Evolutionary conservation across 2,329 filamentous ascomycete species (phyloP).

Genomic region (Claviceps sp.): DNA sequence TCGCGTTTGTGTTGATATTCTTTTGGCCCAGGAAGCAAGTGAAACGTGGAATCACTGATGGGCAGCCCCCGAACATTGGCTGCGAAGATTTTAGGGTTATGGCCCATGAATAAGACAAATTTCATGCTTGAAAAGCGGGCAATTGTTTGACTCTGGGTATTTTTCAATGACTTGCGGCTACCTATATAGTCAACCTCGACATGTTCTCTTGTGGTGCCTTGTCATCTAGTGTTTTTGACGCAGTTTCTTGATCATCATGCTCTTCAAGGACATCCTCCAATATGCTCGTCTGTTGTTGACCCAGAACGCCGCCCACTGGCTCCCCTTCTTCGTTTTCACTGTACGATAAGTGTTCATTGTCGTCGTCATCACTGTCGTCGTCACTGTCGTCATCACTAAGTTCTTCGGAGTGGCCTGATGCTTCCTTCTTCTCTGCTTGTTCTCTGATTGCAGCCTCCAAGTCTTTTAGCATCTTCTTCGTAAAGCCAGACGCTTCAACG

Average conservation of each 20-base stretch:
- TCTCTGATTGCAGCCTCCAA: slow-evolving; percentile 81
- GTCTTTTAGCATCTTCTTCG: slow-evolving; percentile 92
- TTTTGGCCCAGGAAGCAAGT: too few species aligned
- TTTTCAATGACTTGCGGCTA: slow-evolving; percentile 2
- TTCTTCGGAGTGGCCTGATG: slow-evolving; percentile 15
- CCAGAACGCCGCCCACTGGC: not conserved
- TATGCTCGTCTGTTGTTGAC: not conserved
- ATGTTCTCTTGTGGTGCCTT: slow-evolving; percentile 14
- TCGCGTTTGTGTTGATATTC: too few species aligned
- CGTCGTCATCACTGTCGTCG: slow-evolving; percentile 15
- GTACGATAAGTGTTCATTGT: not conserved
- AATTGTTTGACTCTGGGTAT: slow-evolving; percentile 9
- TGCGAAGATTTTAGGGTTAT: too few species aligned
- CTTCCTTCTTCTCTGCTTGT: slow-evolving; percentile 41
- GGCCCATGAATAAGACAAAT: not conserved
- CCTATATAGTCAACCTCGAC: slow-evolving; percentile 16
- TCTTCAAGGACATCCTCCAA: not conserved
- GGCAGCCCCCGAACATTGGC: too few species aligned
- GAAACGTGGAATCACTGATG: too few species aligned
- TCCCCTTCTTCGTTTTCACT: slow-evolving; percentile 5
- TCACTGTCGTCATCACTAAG: slow-evolving; percentile 15
- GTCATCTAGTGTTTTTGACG: not conserved
- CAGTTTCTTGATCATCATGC: not conserved
- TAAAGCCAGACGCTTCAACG: slow-evolving; percentile 88
- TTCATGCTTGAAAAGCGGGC: not conserved